A percentile compares a stretch with the other conserved stretches of the same genome.
Evolutionary conservation across 2,329 filamentous ascomycete species (phyloP).

Genomic region (Ceratocystis ficicola): DNA sequence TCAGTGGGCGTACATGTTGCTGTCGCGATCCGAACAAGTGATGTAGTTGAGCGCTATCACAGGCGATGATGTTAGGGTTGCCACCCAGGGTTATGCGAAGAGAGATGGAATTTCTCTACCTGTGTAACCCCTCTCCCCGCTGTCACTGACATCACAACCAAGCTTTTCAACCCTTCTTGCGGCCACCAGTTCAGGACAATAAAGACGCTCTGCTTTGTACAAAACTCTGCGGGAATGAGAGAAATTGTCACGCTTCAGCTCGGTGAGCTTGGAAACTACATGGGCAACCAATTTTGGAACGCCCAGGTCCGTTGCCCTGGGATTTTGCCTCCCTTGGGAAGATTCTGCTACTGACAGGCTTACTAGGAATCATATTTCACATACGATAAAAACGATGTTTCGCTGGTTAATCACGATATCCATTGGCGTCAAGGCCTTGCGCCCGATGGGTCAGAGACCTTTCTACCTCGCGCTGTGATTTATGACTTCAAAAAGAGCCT

Average conservation of each 20-base stretch:
- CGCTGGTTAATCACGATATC: conserved; percentile 44
- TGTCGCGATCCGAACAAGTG: no score
- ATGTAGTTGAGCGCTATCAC: no score
- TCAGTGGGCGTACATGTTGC: no score
- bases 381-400: conserved; percentile 45
- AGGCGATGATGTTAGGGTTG: no score
- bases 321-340: not conserved
- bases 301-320: conserved; percentile 49
- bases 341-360: not conserved
- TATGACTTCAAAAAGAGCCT: conserved; percentile 94
- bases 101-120: not conserved
- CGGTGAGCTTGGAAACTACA: conserved; percentile 82
- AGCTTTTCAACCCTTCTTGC: not conserved
- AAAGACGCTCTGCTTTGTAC: not conserved
- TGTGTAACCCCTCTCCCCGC: not conserved
- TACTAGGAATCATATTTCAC: conserved; percentile 91
- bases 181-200: no score
- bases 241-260: conserved; percentile 92
- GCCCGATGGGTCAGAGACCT: conserved; percentile 77
- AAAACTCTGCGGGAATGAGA: conserved; percentile 10
- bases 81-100: no score
- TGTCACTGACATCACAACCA: not conserved
- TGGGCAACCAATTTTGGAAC: conserved; percentile 97
- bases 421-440: conserved; percentile 79
- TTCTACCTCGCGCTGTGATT: conserved; percentile 77